phyloP scores from a whole-genome alignment of 1,284 basidiomycete species.

The Coniferiporia sulphurascens region DNA sequence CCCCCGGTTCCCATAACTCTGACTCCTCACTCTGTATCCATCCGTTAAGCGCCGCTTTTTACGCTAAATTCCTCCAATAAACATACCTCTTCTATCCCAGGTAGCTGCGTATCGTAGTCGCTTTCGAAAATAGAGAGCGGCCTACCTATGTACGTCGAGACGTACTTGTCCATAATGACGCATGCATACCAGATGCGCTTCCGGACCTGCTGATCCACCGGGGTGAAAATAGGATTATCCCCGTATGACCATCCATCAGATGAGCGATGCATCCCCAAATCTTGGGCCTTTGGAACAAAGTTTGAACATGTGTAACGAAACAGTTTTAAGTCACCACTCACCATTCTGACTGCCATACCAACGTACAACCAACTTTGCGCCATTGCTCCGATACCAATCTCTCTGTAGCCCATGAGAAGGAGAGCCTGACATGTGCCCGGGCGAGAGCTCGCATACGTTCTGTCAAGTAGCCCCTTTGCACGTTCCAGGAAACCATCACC shows the following conservation, averaged over 20 bases:
- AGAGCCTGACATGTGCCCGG: constrained; percentile 74
- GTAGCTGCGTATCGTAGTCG: constrained; percentile 76
- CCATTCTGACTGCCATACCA: constrained; percentile 74
- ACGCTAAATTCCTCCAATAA: not conserved
- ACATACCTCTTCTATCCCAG: constrained; percentile 56
- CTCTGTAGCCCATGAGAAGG: constrained; percentile 74
- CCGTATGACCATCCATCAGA: constrained; percentile 69
- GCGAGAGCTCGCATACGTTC: constrained; percentile 57
- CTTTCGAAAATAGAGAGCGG: constrained; percentile 75
- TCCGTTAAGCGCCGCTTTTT: not conserved
- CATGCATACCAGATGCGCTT: constrained; percentile 80
- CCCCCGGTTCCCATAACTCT: constrained; percentile 49
- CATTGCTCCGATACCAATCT: constrained; percentile 85
- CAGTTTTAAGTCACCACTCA: not conserved
- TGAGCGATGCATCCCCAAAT: constrained; percentile 78
- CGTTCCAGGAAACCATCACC: constrained; percentile 70
- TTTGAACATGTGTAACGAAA: not conserved
- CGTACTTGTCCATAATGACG: constrained; percentile 76
- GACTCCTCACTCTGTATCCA: constrained; percentile 50
- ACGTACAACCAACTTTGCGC: constrained; percentile 79
- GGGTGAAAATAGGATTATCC: constrained; percentile 56
- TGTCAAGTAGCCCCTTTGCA: constrained; percentile 67
- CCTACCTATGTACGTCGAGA: constrained; percentile 75
- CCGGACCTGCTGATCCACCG: constrained; percentile 66
- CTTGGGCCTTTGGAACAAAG: constrained; percentile 54